A percentile compares a stretch with the other conserved stretches of the same genome.
phyloP scores from a whole-genome alignment of 148 eudicot genomes.

The Drosera capensis region DNA sequence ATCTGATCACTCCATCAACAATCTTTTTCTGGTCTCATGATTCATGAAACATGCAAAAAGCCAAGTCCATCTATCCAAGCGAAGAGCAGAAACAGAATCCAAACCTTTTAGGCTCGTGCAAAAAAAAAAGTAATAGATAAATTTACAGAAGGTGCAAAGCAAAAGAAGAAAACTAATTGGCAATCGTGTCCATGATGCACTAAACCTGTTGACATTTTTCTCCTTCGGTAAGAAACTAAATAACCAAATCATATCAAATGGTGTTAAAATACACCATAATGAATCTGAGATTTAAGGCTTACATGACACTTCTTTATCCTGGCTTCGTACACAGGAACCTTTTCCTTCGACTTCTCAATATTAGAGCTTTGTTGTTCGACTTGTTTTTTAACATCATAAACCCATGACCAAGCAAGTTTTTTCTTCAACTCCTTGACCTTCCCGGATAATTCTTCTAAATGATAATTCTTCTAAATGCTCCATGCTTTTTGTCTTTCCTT shows the following conservation, averaged over 20 bases:
- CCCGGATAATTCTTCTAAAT: slow-evolving; percentile 59
- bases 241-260: neutral
- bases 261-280: neutral
- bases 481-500: slow-evolving; percentile 64
- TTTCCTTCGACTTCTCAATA: slow-evolving; percentile 38
- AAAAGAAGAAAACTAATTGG: too few species aligned
- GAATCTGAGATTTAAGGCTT: slow-evolving; percentile 14
- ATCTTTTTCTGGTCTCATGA: too few species aligned
- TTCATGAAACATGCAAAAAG: too few species aligned
- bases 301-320: slow-evolving; percentile 43
- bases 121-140: too few species aligned
- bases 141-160: too few species aligned
- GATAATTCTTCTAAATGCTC: slow-evolving; percentile 85
- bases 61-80: too few species aligned
- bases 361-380: slow-evolving; percentile 26
- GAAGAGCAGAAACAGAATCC: too few species aligned
- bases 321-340: slow-evolving; percentile 45
- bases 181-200: too few species aligned
- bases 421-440: slow-evolving; percentile 44
- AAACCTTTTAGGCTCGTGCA: too few species aligned
- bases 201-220: too few species aligned
- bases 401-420: slow-evolving; percentile 93
- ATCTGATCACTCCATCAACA: too few species aligned
- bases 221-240: too few species aligned
- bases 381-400: slow-evolving; percentile 55